Percentiles rank a stretch among this genome's conserved stretches.
Evolutionary conservation across 768 basidiomycete species (phyloP).

Genomic region (Chiua virens): DNA sequence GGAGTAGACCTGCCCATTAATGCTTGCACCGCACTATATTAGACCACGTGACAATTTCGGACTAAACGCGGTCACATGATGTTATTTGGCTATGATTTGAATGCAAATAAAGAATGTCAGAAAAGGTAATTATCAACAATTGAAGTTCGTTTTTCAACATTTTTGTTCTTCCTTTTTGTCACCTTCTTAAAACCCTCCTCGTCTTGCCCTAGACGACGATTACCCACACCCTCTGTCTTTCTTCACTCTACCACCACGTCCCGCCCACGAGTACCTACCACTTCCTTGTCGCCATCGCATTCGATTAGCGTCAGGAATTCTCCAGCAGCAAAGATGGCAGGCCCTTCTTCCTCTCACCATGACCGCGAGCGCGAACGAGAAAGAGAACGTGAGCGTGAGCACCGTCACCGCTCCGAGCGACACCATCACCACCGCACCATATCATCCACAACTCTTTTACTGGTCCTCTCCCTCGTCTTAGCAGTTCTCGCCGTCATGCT

Average conservation of each 20-base stretch:
- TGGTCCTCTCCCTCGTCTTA: slow-evolving; percentile 81
- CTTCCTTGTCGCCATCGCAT: slow-evolving; percentile 75
- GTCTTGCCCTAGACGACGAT: slow-evolving; percentile 21
- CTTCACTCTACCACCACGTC: slow-evolving; percentile 56
- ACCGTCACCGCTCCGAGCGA: slow-evolving; percentile 59
- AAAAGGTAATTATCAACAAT: slow-evolving; percentile 30
- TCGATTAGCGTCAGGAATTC: slow-evolving; percentile 55
- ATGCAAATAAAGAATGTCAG: slow-evolving; percentile 26
- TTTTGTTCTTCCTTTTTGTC: slow-evolving; percentile 7
- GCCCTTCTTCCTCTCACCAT: slow-evolving; percentile 80
- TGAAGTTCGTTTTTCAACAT: slow-evolving; percentile 25
- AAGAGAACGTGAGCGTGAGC: slow-evolving; percentile 51
- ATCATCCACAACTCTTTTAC: slow-evolving; percentile 84
- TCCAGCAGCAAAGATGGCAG: slow-evolving; percentile 63
- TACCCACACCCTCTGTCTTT: background rate
- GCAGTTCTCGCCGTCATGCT: slow-evolving; percentile 92
- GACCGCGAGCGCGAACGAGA: slow-evolving; percentile 53
- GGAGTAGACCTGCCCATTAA: no score
- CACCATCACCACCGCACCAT: slow-evolving; percentile 84
- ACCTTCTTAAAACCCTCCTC: slow-evolving; percentile 16
- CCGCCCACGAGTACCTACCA: slow-evolving; percentile 57
- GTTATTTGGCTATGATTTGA: slow-evolving; percentile 30
- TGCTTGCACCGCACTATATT: no score
- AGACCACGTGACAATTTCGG: slow-evolving; percentile 12
- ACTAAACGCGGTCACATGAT: slow-evolving; percentile 32